phyloP scores from a whole-genome alignment of 192 early-diverging fungal species.

The Backusella psychrophila region DNA sequence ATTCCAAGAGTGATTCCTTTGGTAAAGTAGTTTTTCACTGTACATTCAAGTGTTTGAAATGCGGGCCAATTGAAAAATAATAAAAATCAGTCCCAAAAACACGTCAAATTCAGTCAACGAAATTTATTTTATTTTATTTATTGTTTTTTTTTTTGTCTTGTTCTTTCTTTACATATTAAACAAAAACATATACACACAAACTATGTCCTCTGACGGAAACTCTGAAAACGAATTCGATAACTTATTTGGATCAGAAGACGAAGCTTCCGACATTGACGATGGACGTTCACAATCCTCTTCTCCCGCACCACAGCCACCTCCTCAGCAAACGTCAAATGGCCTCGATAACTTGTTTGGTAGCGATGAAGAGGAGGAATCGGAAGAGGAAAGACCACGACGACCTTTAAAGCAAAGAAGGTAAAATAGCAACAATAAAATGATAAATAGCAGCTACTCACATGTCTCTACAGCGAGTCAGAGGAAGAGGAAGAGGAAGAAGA shows the following conservation, averaged over 20 bases:
- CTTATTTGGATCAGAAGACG: slow-evolving; percentile 37
- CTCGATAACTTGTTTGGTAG: slow-evolving; percentile 38
- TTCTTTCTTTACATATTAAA: not conserved
- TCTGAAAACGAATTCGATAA: slow-evolving; percentile 17
- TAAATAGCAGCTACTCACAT: not conserved
- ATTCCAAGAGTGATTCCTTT: no score
- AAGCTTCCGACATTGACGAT: slow-evolving; percentile 35
- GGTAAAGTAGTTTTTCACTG: no score
- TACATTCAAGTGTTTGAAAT: no score
- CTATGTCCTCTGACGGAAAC: not conserved
- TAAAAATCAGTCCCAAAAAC: not conserved
- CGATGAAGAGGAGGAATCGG: slow-evolving; percentile 34
- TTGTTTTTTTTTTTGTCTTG: no score
- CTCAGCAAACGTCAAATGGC: not conserved
- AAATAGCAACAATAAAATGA: not conserved
- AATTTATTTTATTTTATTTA: not conserved
- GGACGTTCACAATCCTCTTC: slow-evolving; percentile 21
- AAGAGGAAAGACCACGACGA: not conserved
- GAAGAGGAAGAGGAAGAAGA: slow-evolving; percentile 17
- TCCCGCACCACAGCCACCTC: not conserved
- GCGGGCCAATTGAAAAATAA: no score
- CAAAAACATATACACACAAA: not conserved
- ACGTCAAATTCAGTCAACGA: not conserved
- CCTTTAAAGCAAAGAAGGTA: slow-evolving; percentile 13
- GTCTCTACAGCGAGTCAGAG: not conserved